Evolutionary conservation across 208 protist genomes (phyloP), one percentile per base, ranked within the genome.

Genomic region (Trichomonas gallinae): DNA sequence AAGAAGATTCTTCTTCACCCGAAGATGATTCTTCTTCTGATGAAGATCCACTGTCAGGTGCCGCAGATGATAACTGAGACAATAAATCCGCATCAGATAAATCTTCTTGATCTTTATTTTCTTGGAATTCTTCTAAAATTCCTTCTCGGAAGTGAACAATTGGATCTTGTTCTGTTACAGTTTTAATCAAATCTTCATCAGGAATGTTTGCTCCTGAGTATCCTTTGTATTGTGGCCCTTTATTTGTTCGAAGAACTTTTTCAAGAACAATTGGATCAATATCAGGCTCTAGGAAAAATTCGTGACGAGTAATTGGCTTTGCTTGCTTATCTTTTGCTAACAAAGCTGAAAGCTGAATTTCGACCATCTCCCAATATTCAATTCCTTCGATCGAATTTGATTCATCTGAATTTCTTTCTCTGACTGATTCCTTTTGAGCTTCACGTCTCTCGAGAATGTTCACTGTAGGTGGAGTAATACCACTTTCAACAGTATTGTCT

Each of bases 301-400:
- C 87, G 15, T 93, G 87, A 21, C 87, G 40, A 17, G 40, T 48
- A 93, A 58, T 38, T 38, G 87, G 87, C 44, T 93, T 93, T 1
- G 87, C 44, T 23, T 10, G 45, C n/a, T 93, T 93, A n/a, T 93
- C 87, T 93, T 93, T 93, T 13, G n/a, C 26, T 4, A 93, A 15
- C 34, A 93, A 38, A 38, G 87, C 87, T 34, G 87, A 8, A 17
- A 93, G 31, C 38, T 93, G 87, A 38, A 93, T 93, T 51, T 93
- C 87, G 17, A 93, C 87, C 87, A 93, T 93, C 38, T 93, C 87
- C 87, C 87, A 93, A 51, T 93, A 93, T 51, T 93, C n/a, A 15
- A 93, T 93, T 17, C 87, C 87, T 51, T 93, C 87, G 11, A 93
- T 23, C 1, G 87, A 51, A 51, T 44, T 93, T 23, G 26, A 15